A percentile compares a stretch with the other conserved stretches of the same genome.
Evolutionary conservation across 2,329 filamentous ascomycete species (phyloP).

Genomic region (Hypoxylon sp.): DNA sequence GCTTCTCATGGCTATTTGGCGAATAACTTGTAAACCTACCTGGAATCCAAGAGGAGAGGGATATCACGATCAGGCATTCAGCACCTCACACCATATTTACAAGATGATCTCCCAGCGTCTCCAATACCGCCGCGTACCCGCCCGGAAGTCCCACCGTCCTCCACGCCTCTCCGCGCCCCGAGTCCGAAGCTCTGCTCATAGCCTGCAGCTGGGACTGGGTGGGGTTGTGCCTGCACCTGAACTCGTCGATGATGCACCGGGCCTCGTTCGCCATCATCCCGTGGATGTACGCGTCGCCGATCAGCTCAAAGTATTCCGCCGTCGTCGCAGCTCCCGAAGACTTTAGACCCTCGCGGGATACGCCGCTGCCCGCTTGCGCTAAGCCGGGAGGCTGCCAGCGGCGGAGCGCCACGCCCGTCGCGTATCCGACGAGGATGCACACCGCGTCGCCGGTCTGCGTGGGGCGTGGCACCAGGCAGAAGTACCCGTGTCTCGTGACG

Average conservation of each 20-base stretch:
- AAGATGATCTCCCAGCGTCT: constrained; percentile 30
- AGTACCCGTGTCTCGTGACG: constrained; percentile 35
- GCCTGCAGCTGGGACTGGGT: constrained; percentile 14
- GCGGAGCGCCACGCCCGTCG: constrained; percentile 18
- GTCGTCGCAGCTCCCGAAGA: not conserved
- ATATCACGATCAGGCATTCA: no score
- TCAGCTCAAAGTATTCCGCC: constrained; percentile 30
- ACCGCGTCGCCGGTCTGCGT: constrained; percentile 29
- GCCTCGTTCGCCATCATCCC: constrained; percentile 40
- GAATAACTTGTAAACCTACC: no score
- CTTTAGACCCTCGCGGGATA: not conserved
- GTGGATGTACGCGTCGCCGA: constrained; percentile 38
- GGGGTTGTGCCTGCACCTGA: constrained; percentile 31
- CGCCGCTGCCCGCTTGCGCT: not conserved
- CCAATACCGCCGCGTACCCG: constrained; percentile 33
- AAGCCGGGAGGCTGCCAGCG: constrained; percentile 16
- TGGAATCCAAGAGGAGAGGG: no score
- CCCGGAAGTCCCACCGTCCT: constrained; percentile 26
- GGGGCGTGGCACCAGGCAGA: constrained; percentile 34
- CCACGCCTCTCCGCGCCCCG: constrained; percentile 26
- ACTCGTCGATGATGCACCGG: constrained; percentile 37
- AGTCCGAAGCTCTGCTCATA: not conserved
- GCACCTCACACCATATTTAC: constrained; percentile 27
- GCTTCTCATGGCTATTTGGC: no score
- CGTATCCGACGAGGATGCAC: constrained; percentile 31